Conservation (phyloP, 2,329 filamentous ascomycete species). For the Gaeumannomyces sp. region DNA sequence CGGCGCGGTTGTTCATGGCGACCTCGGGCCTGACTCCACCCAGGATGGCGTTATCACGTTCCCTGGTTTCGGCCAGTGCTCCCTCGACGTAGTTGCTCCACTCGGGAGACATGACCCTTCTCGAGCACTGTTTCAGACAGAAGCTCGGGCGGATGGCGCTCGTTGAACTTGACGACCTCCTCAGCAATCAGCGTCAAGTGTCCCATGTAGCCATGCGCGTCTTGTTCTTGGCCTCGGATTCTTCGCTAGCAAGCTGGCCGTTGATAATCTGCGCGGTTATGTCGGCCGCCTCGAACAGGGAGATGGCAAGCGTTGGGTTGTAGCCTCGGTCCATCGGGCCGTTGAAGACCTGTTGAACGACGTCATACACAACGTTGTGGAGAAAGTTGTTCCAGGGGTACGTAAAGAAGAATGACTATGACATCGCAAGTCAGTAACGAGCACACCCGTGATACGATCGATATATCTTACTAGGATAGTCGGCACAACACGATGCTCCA, state of each 20-base stretch:
- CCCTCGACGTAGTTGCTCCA: constrained; percentile 97
- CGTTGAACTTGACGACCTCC: constrained; percentile 97
- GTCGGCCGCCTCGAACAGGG: constrained; percentile 84
- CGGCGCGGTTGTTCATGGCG: constrained; percentile 70
- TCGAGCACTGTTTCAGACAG: constrained; percentile 80
- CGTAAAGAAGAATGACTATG: constrained; percentile 89
- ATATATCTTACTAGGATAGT: constrained; percentile 72
- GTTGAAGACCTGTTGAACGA: constrained; percentile 98
- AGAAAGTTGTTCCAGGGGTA: constrained; percentile 99
- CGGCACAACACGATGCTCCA: constrained; percentile 88
- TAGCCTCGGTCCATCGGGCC: constrained; percentile 94
- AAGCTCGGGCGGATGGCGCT: constrained; percentile 83
- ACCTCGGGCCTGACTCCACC: constrained; percentile 91
- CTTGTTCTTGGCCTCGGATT: constrained; percentile 73
- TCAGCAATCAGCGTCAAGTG: constrained; percentile 95
- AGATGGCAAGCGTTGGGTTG: constrained; percentile 83
- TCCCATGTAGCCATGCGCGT: constrained; percentile 97
- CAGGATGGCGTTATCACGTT: constrained; percentile 96
- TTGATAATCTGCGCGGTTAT: constrained; percentile 89
- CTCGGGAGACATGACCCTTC: constrained; percentile 77
- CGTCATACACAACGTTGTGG: constrained; percentile 98
- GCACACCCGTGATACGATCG: background rate
- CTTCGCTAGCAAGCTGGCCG: constrained; percentile 80
- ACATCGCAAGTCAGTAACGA: constrained; percentile 16
- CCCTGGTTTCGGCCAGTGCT: constrained; percentile 84